Evolutionary conservation across 495 filamentous ascomycete genomes (phyloP), one percentile per base, ranked within the genome.

Genomic region (Thozetella sp.): DNA sequence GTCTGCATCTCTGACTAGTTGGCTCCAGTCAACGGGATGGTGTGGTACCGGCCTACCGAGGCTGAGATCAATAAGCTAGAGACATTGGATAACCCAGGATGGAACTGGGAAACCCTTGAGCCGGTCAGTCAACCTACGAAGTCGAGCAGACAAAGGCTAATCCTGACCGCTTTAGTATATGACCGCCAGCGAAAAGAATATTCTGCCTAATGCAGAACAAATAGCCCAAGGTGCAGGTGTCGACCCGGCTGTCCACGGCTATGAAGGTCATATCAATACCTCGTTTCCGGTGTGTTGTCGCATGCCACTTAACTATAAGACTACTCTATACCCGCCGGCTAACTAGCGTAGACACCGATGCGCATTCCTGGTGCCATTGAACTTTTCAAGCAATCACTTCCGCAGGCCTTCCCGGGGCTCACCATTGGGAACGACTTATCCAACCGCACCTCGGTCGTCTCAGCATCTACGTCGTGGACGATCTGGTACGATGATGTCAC

Each of bases 11-110:
- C 30, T 37, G 30, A 37, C 30, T 37, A 37, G 6, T 6, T 37
- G 30, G 6, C 15, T 19, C 13, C n/a, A 57, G 55, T 57, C 24
- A 57, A 57, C 22, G 55, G 55, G 40, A 57, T 57, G 55, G 55
- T 57, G 22, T 57, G 55, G 55, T 57, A 57, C 26, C 55, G 55
- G 22, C 55, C 55, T 50, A 51, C 55, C 20, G 27, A 57, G 20
- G 55, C 55, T 19, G 55, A 57, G 45, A 19, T 57, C 2, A 45
- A 57, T 26, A 57, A 57, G 55, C 40, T 57, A 22, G 55, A 57
- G 23, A 51, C 43, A 10, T 25, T 57, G 17, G 55, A 45, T 12
- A 57, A 57, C 45, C 55, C 55, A n/a, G 55, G 55, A 17, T 57
- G 55, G 55, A 57, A 57, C 55, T 57, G 55, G 55, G 22, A 51